phyloP scores from a whole-genome alignment of 1,284 basidiomycete species.

The Microbotryum saponariae region DNA sequence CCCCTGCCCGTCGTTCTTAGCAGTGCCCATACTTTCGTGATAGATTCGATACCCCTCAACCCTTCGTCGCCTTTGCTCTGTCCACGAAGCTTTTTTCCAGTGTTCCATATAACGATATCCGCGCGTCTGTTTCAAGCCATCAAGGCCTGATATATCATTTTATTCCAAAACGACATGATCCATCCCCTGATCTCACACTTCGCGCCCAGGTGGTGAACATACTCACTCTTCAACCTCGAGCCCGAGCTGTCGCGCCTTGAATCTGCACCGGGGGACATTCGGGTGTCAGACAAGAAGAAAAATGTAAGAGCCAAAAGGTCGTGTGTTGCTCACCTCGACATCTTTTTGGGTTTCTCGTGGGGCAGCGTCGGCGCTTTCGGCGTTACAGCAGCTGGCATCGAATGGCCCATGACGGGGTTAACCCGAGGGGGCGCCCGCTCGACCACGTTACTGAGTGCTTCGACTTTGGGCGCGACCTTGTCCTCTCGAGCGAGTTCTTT shows the following conservation, averaged over 20 bases:
- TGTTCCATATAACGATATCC: no score
- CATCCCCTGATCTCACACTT: no score
- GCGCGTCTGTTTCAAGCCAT: no score
- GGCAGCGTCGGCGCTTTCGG: neutral
- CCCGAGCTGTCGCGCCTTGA: slow-evolving; percentile 29
- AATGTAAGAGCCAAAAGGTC: neutral
- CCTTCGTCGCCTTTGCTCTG: slow-evolving; percentile 25
- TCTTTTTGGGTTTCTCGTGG: slow-evolving; percentile 15
- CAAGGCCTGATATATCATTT: no score
- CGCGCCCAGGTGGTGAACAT: no score
- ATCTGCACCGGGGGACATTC: slow-evolving; percentile 8
- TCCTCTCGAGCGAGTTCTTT: slow-evolving; percentile 1
- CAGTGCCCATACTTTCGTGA: no score
- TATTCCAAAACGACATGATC: no score
- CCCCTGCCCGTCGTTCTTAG: no score
- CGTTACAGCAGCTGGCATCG: neutral
- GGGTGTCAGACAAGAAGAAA: neutral
- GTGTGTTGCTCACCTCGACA: slow-evolving; percentile 24
- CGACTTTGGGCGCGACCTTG: slow-evolving; percentile 12
- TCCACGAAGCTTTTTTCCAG: no score
- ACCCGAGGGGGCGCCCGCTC: slow-evolving; percentile 2
- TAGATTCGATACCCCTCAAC: no score
- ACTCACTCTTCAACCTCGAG: slow-evolving; percentile 5
- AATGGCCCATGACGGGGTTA: neutral
- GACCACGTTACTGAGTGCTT: neutral